phyloP scores from a whole-genome alignment of 83 land plant genomes.

The Thuja plicata region DNA sequence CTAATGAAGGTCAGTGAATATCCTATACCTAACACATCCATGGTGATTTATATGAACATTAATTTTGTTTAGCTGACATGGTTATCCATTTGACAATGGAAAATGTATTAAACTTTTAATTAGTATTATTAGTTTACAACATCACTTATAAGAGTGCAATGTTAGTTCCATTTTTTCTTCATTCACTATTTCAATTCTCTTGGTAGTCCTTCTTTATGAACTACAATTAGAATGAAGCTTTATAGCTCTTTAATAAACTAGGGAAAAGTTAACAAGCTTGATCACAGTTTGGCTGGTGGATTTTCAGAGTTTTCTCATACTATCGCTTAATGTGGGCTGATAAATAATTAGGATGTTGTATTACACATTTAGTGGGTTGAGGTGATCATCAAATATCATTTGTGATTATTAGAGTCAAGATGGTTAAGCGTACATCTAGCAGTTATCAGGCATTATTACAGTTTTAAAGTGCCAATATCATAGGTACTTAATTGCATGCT shows the following conservation, averaged over 20 bases:
- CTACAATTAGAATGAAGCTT: not conserved
- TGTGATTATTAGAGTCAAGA: not conserved
- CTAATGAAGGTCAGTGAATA: constrained; percentile 5
- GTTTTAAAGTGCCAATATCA: too few relatives aligned
- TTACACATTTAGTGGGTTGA: not conserved
- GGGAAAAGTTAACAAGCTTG: too few relatives aligned
- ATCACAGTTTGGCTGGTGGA: too few relatives aligned
- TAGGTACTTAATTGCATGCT: not conserved
- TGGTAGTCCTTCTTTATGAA: too few relatives aligned
- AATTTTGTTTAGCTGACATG: not conserved
- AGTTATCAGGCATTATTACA: not conserved
- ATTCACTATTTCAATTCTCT: not conserved
- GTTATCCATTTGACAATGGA: not conserved
- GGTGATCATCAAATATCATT: not conserved
- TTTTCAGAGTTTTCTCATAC: not conserved
- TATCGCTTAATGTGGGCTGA: not conserved
- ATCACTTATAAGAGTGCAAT: not conserved
- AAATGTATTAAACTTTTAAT: not conserved
- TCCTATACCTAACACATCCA: not conserved
- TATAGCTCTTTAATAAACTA: too few relatives aligned
- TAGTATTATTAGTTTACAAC: not conserved
- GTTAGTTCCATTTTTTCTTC: not conserved
- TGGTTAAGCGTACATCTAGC: not conserved
- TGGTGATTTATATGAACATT: not conserved
- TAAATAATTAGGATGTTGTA: too few relatives aligned